Conservation (phyloP, 2,329 filamentous ascomycete genomes). For the Fusarium zealandicum region DNA sequence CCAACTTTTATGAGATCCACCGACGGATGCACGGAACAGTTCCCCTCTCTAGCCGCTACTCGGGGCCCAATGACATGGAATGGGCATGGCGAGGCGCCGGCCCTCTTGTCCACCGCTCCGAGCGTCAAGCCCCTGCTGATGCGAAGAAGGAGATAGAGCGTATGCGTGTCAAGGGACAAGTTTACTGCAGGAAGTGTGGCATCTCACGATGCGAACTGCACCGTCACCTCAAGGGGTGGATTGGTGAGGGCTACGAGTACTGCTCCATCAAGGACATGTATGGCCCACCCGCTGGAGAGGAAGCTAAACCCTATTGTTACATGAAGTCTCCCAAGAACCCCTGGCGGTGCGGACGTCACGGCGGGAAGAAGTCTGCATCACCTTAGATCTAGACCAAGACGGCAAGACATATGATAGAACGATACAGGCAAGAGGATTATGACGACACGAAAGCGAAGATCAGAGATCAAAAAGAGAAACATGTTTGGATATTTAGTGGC, state of each 20-base stretch:
- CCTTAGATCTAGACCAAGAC: constrained; percentile 10
- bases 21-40: constrained; percentile 62
- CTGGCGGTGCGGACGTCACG: constrained; percentile 64
- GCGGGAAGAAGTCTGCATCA: constrained; percentile 39
- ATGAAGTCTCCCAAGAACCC: constrained; percentile 67
- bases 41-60: constrained; percentile 63
- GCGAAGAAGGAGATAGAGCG: constrained; percentile 47
- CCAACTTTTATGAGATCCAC: constrained; percentile 66
- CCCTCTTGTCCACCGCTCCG: constrained; percentile 47
- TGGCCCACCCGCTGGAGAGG: constrained; percentile 56
- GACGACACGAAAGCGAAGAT: constrained; percentile 1
- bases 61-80: constrained; percentile 68
- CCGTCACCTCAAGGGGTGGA: constrained; percentile 67
- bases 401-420: constrained; percentile 10
- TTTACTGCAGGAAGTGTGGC: constrained; percentile 69
- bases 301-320: constrained; percentile 61
- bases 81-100: constrained; percentile 68
- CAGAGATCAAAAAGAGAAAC: neutral
- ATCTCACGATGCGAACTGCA: constrained; percentile 68
- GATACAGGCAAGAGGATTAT: constrained; percentile 6
- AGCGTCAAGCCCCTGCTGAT: constrained; percentile 10
- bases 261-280: constrained; percentile 67
- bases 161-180: constrained; percentile 63
- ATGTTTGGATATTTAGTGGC: neutral
- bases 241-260: constrained; percentile 64